Base-by-base conservation (phyloP, 2,329 filamentous ascomycete genomes). In the Epichloe baconii region DNA sequence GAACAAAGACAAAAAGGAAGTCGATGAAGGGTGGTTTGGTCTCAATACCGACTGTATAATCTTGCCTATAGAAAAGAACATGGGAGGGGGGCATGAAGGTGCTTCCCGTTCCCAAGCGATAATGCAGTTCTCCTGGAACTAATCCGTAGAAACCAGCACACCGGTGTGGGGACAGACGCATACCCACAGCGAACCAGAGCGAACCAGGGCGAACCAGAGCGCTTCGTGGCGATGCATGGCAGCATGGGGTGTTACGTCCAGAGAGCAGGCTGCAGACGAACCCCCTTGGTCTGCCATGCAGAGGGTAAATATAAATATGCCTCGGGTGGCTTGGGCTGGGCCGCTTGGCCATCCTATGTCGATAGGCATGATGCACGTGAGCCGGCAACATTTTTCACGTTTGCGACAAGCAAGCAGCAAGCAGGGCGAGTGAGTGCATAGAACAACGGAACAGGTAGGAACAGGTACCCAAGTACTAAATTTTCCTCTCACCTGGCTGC, bases 161-260 rank as follows among this genome's bases (percentile, higher is more conserved):
- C 52, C 52, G 52, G 50, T 50, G 52, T 54, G 50, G 53, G 42
- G 53, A 43, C 34, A 15, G 36, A 23, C 31, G 40, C 35, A 44
- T n/a, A 38, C 42, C 15, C 31, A 26, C 23, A 49, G 6, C 23
- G 23, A 7, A 7, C 23, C 23, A 26, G 23, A 6, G 23, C 23
- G 23, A 6, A 7, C 23, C 23, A 26, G 23, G 6, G 23, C 23
- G 23, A 23, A 47, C 12, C 17, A 38, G 41, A 26, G 41, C 19
- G 41, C 11, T 21, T 38, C 8, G 14, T 49, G 41, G 21, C 23
- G 43, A 44, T 43, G 15, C 10, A 8, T 5, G 23, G 23, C 23
- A 26, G 6, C 23, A 2, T 14, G 10, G 10, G 23, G 26, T 21
- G 12, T n/a, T 35, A 15, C 31, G 40, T 19, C 38, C 38, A 35